These are phyloP conservation scores for Parsonsia alboflavescens DNA, from an alignment of 257 asterid genomes.

Conservation along the genomic window DNA sequence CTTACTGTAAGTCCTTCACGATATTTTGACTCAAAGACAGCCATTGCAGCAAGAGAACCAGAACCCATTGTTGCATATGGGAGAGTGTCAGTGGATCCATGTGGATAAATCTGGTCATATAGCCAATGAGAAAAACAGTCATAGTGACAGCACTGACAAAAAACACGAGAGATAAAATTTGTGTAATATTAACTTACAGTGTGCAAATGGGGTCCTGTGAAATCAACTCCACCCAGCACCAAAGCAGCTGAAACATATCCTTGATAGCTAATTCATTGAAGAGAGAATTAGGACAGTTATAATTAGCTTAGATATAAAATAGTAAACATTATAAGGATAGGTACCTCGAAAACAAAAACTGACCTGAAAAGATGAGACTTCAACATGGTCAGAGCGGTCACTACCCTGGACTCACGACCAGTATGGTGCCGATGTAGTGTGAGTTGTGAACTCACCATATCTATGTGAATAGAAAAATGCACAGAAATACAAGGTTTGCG, in stretches of 20 bases:
- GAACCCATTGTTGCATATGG: conserved; percentile 99
- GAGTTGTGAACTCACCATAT: conserved; percentile 94
- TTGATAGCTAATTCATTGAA: conserved; percentile 54
- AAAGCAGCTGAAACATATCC: conserved; percentile 89
- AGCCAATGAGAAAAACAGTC: conserved; percentile 18
- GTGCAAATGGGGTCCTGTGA: conserved; percentile 89
- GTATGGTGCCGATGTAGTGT: conserved; percentile 83
- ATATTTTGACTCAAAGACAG: conserved; percentile 80
- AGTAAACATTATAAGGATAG: conserved; percentile 10
- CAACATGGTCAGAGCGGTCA: conserved; percentile 76
- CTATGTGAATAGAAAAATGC: conserved; percentile 28
- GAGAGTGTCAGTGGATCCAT: conserved; percentile 94
- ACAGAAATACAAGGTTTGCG: background rate
- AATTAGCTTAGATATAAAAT: conserved; percentile 12
- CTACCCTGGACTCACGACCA: conserved; percentile 92
- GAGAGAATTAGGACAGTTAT: conserved; percentile 16
- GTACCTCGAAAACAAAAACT: conserved; percentile 17
- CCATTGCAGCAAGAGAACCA: conserved; percentile 98
- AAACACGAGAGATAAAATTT: background rate
- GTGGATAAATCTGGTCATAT: conserved; percentile 76
- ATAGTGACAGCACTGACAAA: background rate
- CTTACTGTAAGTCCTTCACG: conserved; percentile 81
- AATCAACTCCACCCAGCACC: conserved; percentile 96
- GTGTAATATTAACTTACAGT: conserved; percentile 52
- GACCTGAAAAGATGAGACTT: conserved; percentile 89